Base-by-base conservation (phyloP, 73 alveolate genomes). In the Tetrahymena malaccensis region DNA sequence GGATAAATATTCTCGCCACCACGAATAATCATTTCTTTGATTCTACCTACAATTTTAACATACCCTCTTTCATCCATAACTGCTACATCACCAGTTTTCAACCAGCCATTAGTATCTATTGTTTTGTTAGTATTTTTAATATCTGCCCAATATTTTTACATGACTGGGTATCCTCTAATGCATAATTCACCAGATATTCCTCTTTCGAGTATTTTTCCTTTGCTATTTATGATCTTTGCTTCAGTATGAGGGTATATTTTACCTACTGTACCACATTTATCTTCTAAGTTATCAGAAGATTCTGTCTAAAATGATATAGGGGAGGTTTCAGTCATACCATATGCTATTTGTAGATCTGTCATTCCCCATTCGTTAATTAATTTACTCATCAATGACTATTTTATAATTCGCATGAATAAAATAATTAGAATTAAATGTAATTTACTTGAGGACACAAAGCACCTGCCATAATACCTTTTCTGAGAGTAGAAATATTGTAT, bases 1-100 rank as follows among this genome's bases (percentile, higher is more conserved):
- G 99, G 99, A 96, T 95, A 98, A 50, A 98, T 96, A 85, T 98
- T 98, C 57, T 98, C 99, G 19, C 99, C 99, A 70, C 99, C 99
- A 57, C 99, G 96, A 9, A 98, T 98, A n/a, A 98, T 98, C 98
- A 98, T 95, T 89, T 98, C 99, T 93, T 98, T 97, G 50, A 96
- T 94, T 95, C 99, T 98, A 10, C 99, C 99, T 43, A 97, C 97
- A 15, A 98, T 97, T 35, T 96, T 93, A 55, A 98, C 56, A 96
- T 57, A 98, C n/a, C 99, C 99, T 17, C 97, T 97, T 38, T 98
- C 98, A 83, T 97, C 99, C 96, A 98, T 85, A 10, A 58, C 43
- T 1, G 98, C 99, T 5, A 85, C 93, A 95, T 98, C 99, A 44
- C 99, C 99, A 85, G 99, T 94, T 27, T 85, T 95, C 55, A 96